A percentile compares a stretch with the other conserved stretches of the same genome.
phyloP scores from a whole-genome alignment of 495 filamentous ascomycete genomes.

The Penicillium flavigenum region DNA sequence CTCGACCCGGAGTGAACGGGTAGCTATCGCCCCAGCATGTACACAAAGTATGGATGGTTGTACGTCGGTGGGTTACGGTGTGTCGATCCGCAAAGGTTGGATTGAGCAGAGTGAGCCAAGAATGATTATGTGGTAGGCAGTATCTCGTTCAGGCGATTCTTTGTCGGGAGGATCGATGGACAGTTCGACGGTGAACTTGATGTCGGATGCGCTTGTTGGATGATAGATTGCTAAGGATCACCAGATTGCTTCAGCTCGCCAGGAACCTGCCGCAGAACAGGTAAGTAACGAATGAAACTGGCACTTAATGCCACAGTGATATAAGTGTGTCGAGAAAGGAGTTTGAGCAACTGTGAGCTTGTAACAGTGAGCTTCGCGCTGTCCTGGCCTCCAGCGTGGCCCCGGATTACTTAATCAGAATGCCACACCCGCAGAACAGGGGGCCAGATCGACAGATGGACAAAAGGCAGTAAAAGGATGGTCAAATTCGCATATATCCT shows the following conservation, averaged over 20 bases:
- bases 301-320: constrained; percentile 52
- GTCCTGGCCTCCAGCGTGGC: neutral
- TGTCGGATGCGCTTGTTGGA: neutral
- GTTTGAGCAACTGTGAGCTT: constrained; percentile 8
- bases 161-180: neutral
- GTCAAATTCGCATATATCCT: neutral
- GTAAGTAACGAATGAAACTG: constrained; percentile 57
- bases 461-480: neutral
- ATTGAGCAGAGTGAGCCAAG: constrained; percentile 1
- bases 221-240: neutral
- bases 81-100: constrained; percentile 20
- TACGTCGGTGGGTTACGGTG: constrained; percentile 14
- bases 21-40: constrained; percentile 24
- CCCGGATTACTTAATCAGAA: constrained; percentile 10
- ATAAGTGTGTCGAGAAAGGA: constrained; percentile 11
- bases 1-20: constrained; percentile 18
- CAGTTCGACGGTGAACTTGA: neutral
- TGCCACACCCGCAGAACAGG: neutral
- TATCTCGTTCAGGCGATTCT: neutral
- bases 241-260: neutral
- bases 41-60: constrained; percentile 11
- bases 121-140: neutral
- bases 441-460: neutral
- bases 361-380: neutral
- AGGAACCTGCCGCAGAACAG: neutral